Conservation (phyloP, 2,329 filamentous ascomycete genomes). For the Hypomyces perniciosus region DNA sequence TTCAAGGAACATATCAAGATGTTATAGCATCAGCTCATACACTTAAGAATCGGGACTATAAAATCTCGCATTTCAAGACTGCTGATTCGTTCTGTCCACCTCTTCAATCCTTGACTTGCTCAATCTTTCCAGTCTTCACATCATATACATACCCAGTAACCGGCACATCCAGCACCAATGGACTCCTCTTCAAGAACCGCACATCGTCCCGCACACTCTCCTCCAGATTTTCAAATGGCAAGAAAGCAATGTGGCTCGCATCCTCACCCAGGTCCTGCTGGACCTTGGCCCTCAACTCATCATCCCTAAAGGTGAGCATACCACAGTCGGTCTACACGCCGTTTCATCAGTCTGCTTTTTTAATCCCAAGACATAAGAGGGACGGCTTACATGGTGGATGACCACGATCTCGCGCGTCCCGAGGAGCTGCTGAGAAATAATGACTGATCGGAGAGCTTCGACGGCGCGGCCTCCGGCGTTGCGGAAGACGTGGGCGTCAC, state of each 20-base stretch:
- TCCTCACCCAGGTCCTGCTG: constrained; percentile 51
- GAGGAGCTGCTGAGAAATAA: constrained; percentile 75
- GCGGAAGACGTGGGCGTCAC: constrained; percentile 73
- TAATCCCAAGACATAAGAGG: background rate
- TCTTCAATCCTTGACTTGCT: constrained; percentile 18
- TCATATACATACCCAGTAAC: constrained; percentile 75
- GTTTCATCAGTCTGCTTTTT: constrained; percentile 10
- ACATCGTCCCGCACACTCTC: constrained; percentile 63
- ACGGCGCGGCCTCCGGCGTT: constrained; percentile 63
- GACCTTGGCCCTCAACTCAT: constrained; percentile 49
- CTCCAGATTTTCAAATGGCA: constrained; percentile 59
- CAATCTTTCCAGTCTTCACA: constrained; percentile 61
- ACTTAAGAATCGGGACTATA: too few relatives aligned
- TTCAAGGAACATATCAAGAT: too few relatives aligned
- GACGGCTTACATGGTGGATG: constrained; percentile 53
- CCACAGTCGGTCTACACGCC: constrained; percentile 37
- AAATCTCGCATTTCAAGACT: too few relatives aligned
- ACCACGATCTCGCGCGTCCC: constrained; percentile 70
- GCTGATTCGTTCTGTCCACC: background rate
- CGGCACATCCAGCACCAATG: constrained; percentile 54
- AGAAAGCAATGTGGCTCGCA: constrained; percentile 52
- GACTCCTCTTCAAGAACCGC: constrained; percentile 51
- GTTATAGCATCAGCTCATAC: too few relatives aligned
- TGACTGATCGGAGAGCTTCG: constrained; percentile 66
- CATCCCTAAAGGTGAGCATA: constrained; percentile 65